A percentile compares a stretch with the other conserved stretches of the same genome.
phyloP scores from a whole-genome alignment of 805 yeast species.

The Saccharomycopsis sp. region DNA sequence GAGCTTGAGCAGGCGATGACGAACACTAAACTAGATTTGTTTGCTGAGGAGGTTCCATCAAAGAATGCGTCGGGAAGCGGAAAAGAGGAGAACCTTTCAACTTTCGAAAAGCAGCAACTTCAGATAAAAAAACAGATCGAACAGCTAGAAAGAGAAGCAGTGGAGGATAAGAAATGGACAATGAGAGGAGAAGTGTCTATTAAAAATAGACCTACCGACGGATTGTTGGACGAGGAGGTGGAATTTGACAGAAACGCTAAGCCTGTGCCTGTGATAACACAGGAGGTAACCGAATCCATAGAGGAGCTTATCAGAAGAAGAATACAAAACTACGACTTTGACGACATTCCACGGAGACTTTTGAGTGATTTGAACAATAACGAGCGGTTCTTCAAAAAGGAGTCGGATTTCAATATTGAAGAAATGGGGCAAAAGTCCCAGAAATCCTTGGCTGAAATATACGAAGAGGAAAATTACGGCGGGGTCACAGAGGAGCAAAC shows the following conservation, averaged over 20 bases:
- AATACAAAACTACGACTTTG: constrained; percentile 67
- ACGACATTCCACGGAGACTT: constrained; percentile 73
- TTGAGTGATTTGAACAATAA: constrained; percentile 60
- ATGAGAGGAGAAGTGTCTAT: constrained; percentile 88
- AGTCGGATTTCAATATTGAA: constrained; percentile 49
- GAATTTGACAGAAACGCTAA: constrained; percentile 92
- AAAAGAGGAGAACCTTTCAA: constrained; percentile 43
- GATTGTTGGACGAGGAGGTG: constrained; percentile 71
- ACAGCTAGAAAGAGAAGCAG: constrained; percentile 75
- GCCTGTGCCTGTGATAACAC: constrained; percentile 93
- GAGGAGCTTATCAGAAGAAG: constrained; percentile 87
- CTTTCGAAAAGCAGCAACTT: constrained; percentile 77
- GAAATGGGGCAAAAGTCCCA: constrained; percentile 67
- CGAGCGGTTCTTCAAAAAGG: constrained; percentile 32
- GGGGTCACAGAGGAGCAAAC: constrained; percentile 42
- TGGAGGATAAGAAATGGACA: constrained; percentile 90
- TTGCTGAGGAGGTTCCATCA: constrained; percentile 37
- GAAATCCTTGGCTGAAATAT: constrained; percentile 84
- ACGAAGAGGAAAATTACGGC: constrained; percentile 72
- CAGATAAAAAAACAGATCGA: constrained; percentile 71
- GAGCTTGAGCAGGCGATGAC: constrained; percentile 58
- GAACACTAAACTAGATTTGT: constrained; percentile 56
- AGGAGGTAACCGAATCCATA: constrained; percentile 74
- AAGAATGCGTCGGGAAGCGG: constrained; percentile 23
- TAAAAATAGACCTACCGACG: constrained; percentile 75